These are phyloP conservation scores for Coccomyxa subellipsoidea DNA, from an alignment of 163 green algal genomes.

Conservation along the genomic window DNA sequence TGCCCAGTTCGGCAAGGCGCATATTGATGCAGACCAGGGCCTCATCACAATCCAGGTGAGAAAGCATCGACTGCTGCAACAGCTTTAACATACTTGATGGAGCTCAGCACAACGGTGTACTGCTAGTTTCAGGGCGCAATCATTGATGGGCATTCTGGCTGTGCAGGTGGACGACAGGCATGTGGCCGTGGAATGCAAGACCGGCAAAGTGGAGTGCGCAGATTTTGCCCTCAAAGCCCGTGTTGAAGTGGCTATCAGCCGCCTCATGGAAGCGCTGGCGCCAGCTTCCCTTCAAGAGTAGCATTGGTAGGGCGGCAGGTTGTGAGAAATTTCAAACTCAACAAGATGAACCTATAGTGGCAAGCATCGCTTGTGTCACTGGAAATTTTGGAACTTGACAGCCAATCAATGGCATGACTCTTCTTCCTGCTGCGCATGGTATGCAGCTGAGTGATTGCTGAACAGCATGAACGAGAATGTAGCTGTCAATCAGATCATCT, in stretches of 20 bases:
- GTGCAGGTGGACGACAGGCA: slow-evolving; percentile 41
- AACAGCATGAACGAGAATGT: no score
- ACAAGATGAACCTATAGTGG: no score
- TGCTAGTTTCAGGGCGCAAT: background rate
- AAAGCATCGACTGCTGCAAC: no score
- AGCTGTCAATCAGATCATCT: no score
- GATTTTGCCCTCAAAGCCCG: slow-evolving; percentile 43
- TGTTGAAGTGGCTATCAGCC: slow-evolving; percentile 49
- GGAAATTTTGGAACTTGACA: no score
- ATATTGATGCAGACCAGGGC: slow-evolving; percentile 47
- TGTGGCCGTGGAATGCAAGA: slow-evolving; percentile 50
- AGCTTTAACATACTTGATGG: background rate
- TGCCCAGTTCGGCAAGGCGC: slow-evolving; percentile 69
- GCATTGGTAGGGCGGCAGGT: no score
- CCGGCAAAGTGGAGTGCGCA: slow-evolving; percentile 54
- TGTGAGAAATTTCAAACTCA: no score
- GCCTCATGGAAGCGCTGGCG: slow-evolving; percentile 34
- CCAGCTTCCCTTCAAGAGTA: slow-evolving; percentile 14
- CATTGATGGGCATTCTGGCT: background rate
- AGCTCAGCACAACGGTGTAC: background rate
- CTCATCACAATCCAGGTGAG: slow-evolving; percentile 42
- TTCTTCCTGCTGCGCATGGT: no score
- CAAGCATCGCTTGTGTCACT: no score
- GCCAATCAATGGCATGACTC: no score
- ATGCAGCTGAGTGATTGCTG: no score